phyloP scores from a whole-genome alignment of 305 asterid species.

The Fraxinus sp. region DNA sequence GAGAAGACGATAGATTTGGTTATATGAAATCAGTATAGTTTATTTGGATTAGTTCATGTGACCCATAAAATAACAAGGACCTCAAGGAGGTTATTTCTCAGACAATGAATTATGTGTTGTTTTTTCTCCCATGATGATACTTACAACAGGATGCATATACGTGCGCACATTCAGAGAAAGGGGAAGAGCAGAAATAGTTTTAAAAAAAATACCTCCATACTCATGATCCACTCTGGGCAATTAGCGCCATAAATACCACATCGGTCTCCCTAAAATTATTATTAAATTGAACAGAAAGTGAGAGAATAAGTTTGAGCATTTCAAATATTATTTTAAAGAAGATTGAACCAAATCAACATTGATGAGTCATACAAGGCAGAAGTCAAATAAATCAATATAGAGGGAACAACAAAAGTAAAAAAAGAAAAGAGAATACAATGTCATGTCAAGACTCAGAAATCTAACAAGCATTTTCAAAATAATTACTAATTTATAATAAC shows the following conservation, averaged over 20 bases:
- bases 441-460: background rate
- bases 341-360: background rate
- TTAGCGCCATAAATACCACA: slow-evolving; percentile 97
- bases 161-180: slow-evolving; percentile 15
- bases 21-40: background rate
- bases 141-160: background rate
- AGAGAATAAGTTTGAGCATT: slow-evolving; percentile 14
- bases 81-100: background rate
- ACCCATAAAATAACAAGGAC: background rate
- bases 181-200: slow-evolving; percentile 8
- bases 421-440: background rate
- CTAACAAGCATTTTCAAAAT: background rate
- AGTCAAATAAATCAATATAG: slow-evolving; percentile 16
- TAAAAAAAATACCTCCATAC: slow-evolving; percentile 73
- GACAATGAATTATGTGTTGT: slow-evolving; percentile 11
- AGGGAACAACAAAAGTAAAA: slow-evolving; percentile 11
- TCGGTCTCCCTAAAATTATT: slow-evolving; percentile 66
- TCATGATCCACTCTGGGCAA: slow-evolving; percentile 86
- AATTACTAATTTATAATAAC: background rate
- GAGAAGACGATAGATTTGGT: background rate
- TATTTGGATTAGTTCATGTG: background rate
- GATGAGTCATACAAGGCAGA: background rate
- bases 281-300: slow-evolving; percentile 24
- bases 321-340: background rate
- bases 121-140: background rate